phyloP scores from a whole-genome alignment of 2,329 filamentous ascomycete species.

The Diaporthe caulivora region DNA sequence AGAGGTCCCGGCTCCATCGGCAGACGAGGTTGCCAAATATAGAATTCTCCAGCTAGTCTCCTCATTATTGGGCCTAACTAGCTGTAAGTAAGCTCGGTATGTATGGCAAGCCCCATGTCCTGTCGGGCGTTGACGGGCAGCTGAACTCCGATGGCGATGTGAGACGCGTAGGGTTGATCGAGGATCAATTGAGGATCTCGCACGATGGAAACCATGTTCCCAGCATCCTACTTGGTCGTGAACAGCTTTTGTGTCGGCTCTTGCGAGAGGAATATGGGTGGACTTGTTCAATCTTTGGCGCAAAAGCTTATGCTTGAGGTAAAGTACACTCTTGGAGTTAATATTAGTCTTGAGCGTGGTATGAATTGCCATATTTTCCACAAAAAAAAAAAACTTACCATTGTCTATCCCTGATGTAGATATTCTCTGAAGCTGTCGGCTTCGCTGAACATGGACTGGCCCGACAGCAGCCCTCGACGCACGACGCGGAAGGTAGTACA shows the following conservation, averaged over 20 bases:
- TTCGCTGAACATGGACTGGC: neutral
- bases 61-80: neutral
- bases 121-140: neutral
- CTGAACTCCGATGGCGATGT: neutral
- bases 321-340: neutral
- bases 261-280: neutral
- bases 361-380: neutral
- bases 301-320: neutral
- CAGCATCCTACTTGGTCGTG: neutral
- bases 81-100: slow-evolving; percentile 4
- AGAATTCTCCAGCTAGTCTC: neutral
- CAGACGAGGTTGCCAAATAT: neutral
- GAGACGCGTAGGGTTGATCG: neutral
- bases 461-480: neutral
- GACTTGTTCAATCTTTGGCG: neutral
- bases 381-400: neutral
- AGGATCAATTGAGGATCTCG: neutral
- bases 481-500: neutral
- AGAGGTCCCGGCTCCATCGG: neutral
- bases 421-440: neutral
- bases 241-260: neutral
- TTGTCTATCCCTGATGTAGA: neutral
- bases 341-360: neutral
- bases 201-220: neutral
- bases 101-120: neutral